Conservation (phyloP, 257 asterid genomes). For the Nicotiana tabacum region DNA sequence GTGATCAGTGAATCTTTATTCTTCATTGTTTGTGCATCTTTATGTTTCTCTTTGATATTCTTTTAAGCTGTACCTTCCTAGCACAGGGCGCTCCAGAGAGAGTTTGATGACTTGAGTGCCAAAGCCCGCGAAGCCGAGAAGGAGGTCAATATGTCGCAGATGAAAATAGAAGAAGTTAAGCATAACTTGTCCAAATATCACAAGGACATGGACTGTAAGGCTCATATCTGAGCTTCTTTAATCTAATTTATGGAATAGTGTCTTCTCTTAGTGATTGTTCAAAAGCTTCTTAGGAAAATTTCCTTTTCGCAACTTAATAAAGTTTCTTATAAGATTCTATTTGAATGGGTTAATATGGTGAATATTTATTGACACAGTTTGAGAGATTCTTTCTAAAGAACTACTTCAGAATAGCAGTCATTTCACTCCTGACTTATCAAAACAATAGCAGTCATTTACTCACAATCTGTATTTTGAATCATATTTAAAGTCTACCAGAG, state of each 20-base stretch:
- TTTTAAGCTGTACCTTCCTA: constrained; percentile 21
- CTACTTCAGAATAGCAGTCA: not conserved
- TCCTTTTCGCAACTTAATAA: not conserved
- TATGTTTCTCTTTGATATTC: not conserved
- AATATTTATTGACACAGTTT: not conserved
- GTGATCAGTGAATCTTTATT: not conserved
- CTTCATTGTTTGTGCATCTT: not conserved
- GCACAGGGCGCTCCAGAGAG: constrained; percentile 62
- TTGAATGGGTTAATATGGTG: not conserved
- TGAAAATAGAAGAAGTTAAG: constrained; percentile 71
- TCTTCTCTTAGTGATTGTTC: not conserved
- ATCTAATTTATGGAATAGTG: not conserved
- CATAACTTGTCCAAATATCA: constrained; percentile 65
- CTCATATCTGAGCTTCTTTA: constrained; percentile 1
- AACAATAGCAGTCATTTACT: not conserved
- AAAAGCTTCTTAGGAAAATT: constrained; percentile 2
- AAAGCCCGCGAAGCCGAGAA: constrained; percentile 81
- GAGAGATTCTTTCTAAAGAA: not conserved
- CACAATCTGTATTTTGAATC: not conserved
- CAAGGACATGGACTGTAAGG: constrained; percentile 80
- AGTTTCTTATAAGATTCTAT: not conserved
- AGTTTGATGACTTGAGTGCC: constrained; percentile 64
- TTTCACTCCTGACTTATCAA: not conserved
- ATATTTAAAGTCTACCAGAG: not conserved
- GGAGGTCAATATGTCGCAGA: constrained; percentile 66